Base-by-base conservation (phyloP, 306 rosid genomes). In the Corylus avellana region DNA sequence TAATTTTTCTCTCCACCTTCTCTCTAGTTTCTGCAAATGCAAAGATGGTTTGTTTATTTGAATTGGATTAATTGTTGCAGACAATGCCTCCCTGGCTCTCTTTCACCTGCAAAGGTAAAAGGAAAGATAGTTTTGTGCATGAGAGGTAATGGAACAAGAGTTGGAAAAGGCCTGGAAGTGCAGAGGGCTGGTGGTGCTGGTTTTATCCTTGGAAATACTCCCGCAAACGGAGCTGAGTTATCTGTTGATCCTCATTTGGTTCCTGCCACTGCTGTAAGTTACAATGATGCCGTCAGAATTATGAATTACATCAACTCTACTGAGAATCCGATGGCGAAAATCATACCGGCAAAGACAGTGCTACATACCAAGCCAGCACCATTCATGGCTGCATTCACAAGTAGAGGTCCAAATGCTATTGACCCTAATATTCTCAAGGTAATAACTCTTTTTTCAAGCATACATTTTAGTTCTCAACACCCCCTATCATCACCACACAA, bases 351-450 rank as follows among this genome's bases (percentile, higher is more conserved):
- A 27, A 82, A 7, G 78, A 94, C 98, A 8, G 77, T 87, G 25
- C 44, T 92, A 7, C 59, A 87, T 25, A 73, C 91, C 17, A 92
- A 83, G 81, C 97, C 98, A 72, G 98, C 98, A 61, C 98, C 98
- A 27, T 82, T 74, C 76, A 82, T 94, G 89, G 88, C 98, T 49
- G 35, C 84, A 27, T 94, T 94, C 87, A 73, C 91, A 51, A 92
- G 97, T 49, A 86, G 98, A 84, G 97, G 98, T 81, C 98, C 98
- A n/a, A 94, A 91, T 75, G 37, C 80, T 37, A 50, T 94, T 77
- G 97, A 94, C 57, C 95, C 92, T 42, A 85, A 83, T 72, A 80
- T 94, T 80, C 90, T 94, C 46, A 94, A 94, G 97, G 98, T 91
- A 82, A 37, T 17, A 37, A 35, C 54, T 32, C 49, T 53, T 66